Evolutionary conservation across 495 filamentous ascomycete genomes (phyloP), one percentile per base, ranked within the genome.

Genomic region (Penicillium paxilli): DNA sequence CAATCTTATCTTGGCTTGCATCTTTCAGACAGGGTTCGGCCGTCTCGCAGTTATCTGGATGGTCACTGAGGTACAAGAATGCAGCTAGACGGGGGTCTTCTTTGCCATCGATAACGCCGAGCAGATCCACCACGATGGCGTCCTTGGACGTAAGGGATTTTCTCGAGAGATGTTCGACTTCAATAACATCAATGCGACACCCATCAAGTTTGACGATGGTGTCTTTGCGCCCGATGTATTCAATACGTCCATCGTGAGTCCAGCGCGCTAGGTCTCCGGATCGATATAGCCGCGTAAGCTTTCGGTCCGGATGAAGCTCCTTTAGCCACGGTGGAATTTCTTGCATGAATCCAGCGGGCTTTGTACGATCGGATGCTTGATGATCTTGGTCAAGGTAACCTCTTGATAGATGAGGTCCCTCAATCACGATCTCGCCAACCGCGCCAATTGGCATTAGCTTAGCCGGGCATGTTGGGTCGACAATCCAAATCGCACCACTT

Each of bases 131-230:
- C 20, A 68, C 30, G 22, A 49, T 59, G 2, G 44, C 46, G 42
- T 68, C 65, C 1, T 46, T 50, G 1, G 59, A 21, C 0, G 57
- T 42, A 1, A 68, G 51, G 11, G 32, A 49, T 5, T 49, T 54
- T 2, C 63, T 49, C 2, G 58, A 16, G 3, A 62, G 46, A n/a
- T 63, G 59, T 33, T 70, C 67, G 58, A 95, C 89, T 68, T 95
- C 89, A 3, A 80, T 82, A 47, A 89, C 83, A 58, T 95, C 89
- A 1, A 95, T 74, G 6, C 90, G 76, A 57, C 90, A 88, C 1
- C 90, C 90, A 10, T 89, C 78, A 0, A 95, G 76, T 64, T 95
- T 95, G 22, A 92, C 79, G 63, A 92, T 87, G 55, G 89, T 86
- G 60, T 95, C 90, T 1, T 81, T 83, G 10, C 90, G 80, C 1